Evolutionary conservation across 2,329 filamentous ascomycete species (phyloP).

Genomic region (Tympanopsis confertula): DNA sequence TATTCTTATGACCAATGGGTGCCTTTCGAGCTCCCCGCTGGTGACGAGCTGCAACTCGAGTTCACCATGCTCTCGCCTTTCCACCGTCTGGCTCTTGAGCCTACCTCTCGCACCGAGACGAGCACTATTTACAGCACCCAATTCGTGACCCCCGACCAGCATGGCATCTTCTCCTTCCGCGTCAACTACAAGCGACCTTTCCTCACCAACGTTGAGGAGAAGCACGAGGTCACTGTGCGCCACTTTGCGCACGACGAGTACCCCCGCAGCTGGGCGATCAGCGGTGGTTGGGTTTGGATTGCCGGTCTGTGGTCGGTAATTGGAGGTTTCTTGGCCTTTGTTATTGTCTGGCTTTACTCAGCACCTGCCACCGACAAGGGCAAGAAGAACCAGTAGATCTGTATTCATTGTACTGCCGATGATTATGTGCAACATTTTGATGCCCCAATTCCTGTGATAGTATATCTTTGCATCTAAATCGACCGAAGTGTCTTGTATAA

Average conservation of each 20-base stretch:
- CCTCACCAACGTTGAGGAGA: slow-evolving; percentile 59
- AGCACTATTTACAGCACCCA: slow-evolving; percentile 48
- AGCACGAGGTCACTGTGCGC: slow-evolving; percentile 59
- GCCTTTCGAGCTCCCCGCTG: slow-evolving; percentile 43
- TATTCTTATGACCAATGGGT: slow-evolving; percentile 45
- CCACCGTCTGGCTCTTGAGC: slow-evolving; percentile 52
- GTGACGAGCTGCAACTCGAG: slow-evolving; percentile 57
- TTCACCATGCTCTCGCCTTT: slow-evolving; percentile 71
- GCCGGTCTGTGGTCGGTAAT: slow-evolving; percentile 59
- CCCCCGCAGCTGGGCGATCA: slow-evolving; percentile 59
- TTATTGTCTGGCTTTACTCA: slow-evolving; percentile 51
- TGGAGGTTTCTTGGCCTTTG: slow-evolving; percentile 55
- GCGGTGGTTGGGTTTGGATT: slow-evolving; percentile 64
- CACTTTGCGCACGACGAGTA: slow-evolving; percentile 69
- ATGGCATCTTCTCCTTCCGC: slow-evolving; percentile 68
- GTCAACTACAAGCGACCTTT: slow-evolving; percentile 68
- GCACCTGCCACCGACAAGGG: slow-evolving; percentile 32
- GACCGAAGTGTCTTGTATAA: too few species aligned
- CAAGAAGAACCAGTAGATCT: slow-evolving; percentile 1
- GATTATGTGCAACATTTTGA: neutral
- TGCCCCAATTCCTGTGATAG: too few species aligned
- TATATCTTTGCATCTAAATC: too few species aligned
- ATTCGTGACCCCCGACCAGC: slow-evolving; percentile 61
- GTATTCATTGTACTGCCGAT: neutral
- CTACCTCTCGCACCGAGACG: slow-evolving; percentile 37